Evolutionary conservation across 345 rosid species (phyloP).

Genomic region (Heritiera littoralis): DNA sequence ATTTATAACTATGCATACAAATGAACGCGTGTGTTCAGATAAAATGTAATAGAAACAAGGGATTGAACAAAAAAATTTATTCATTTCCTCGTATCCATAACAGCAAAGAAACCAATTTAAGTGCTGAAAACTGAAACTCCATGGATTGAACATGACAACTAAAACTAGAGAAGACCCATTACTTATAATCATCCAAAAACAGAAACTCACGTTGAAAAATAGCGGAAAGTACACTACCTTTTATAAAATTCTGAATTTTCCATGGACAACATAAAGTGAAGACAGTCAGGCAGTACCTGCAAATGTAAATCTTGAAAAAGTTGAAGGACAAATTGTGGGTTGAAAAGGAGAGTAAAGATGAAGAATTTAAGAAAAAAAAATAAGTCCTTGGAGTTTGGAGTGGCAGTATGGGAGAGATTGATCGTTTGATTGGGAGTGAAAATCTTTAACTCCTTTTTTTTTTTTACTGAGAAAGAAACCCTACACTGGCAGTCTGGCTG

Average conservation of each 20-base stretch:
- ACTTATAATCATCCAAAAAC: slow-evolving; percentile 1
- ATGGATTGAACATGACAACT: neutral
- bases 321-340: neutral
- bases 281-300: slow-evolving; percentile 3
- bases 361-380: neutral
- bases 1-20: neutral
- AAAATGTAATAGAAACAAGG: neutral
- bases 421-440: slow-evolving; percentile 21
- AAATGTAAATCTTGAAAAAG: neutral
- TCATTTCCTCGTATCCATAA: neutral
- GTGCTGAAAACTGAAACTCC: neutral
- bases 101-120: slow-evolving; percentile 9
- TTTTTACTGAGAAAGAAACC: slow-evolving; percentile 22
- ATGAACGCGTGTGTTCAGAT: neutral
- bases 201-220: neutral
- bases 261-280: neutral
- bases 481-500: slow-evolving; percentile 17
- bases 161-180: slow-evolving; percentile 1
- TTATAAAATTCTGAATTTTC: neutral
- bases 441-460: neutral
- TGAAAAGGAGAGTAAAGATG: neutral
- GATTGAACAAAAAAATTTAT: neutral
- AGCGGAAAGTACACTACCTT: slow-evolving; percentile 3
- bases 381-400: neutral
- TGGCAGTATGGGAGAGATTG: slow-evolving; percentile 5